Base-by-base conservation (phyloP, 306 rosid species). In the Boehmeria nivea region DNA sequence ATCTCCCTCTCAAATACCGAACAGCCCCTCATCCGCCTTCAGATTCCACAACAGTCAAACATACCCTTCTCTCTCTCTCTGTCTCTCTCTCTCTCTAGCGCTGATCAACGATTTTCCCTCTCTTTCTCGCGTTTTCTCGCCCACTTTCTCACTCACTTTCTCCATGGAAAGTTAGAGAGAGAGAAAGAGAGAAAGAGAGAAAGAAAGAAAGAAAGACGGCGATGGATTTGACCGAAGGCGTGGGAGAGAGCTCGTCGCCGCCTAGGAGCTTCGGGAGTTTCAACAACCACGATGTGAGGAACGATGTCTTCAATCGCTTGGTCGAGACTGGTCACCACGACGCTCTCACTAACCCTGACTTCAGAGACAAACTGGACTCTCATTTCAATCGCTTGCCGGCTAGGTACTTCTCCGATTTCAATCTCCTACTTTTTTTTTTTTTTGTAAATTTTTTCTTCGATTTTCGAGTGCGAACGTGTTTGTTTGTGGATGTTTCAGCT, bases 191-290 rank as follows among this genome's bases (percentile, higher is more conserved):
- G 13, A 67, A 6, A 8, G 27, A 3, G 21, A 31, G 13, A 67
- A 6, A 60, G 63, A n/a, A n/a, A n/a, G n/a, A n/a, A n/a, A 59
- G 15, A 20, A 39, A 47, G 40, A n/a, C 23, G 18, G 60, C 17
- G 1, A 83, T 88, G 95, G 99, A 93, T 85, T 93, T 87, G 39
- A 64, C 75, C 19, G 99, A 93, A 69, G 99, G 99, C 20, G 86
- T 93, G 1, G 99, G 99, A 50, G 99, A 93, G 79, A 93, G 99
- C 67, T 85, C 86, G 40, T 93, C 99, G 63, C 99, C 99, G 24
- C 94, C 95, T 20, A 72, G 88, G 28, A 74, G 76, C 72, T 87
- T 85, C 31, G 73, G 66, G 36, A 77, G 86, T 39, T 90, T 76
- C 80, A 69, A 48, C 25, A 81, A 63, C 81, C 70, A 71, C 72